Conservation (phyloP, 257 asterid genomes). For the Solanum stenotomum region DNA sequence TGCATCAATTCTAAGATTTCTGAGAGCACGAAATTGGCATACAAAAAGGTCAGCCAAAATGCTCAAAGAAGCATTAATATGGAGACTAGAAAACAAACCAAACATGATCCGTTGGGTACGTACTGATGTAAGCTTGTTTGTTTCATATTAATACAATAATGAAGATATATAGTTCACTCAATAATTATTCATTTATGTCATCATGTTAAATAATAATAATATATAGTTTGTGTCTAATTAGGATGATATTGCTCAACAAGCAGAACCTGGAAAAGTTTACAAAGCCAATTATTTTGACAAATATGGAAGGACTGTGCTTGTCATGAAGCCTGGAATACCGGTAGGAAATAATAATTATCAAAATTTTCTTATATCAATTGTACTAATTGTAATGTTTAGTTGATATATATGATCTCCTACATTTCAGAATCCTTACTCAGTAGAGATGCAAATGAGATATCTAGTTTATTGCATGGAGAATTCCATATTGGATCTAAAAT, state of each 20-base stretch:
- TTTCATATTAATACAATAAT: no score
- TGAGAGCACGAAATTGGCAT: constrained; percentile 53
- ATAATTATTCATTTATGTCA: no score
- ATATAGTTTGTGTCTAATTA: background rate
- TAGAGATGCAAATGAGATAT: constrained; percentile 44
- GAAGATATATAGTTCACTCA: no score
- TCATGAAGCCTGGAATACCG: constrained; percentile 56
- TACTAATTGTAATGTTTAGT: no score
- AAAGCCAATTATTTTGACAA: constrained; percentile 43
- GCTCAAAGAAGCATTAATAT: constrained; percentile 50
- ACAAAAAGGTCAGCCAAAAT: constrained; percentile 42
- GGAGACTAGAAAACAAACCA: constrained; percentile 53
- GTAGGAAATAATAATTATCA: background rate
- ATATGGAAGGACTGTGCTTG: constrained; percentile 48
- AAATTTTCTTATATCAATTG: no score
- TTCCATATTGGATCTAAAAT: constrained; percentile 34
- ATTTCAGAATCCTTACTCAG: constrained; percentile 25
- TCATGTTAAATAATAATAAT: no score
- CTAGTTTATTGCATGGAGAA: constrained; percentile 60
- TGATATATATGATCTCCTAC: no score
- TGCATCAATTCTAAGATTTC: constrained; percentile 40
- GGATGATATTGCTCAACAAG: constrained; percentile 54
- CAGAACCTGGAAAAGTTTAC: constrained; percentile 46
- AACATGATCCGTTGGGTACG: constrained; percentile 53
- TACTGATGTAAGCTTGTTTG: background rate